These are phyloP conservation scores for Coniochaeta pulveracea DNA, from an alignment of 2,329 filamentous ascomycete species.

Conservation along the genomic window DNA sequence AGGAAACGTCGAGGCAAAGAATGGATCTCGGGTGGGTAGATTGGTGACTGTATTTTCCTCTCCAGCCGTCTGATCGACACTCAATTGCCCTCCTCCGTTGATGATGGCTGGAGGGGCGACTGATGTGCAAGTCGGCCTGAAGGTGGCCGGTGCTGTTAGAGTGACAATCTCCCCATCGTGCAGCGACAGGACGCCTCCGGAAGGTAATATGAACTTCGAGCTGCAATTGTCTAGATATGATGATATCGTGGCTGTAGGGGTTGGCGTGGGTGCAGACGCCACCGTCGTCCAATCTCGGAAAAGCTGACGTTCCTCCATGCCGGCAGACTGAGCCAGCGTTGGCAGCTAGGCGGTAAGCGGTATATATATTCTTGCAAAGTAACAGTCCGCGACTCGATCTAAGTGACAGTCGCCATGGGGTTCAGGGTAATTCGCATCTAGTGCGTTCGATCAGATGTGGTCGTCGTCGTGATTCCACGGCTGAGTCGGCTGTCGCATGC, in stretches of 20 bases:
- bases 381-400: conserved; percentile 12
- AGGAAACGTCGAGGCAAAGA: conserved; percentile 87
- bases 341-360: too few relatives aligned
- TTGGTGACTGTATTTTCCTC: conserved; percentile 9
- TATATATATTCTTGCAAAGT: too few relatives aligned
- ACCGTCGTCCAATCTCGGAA: conserved; percentile 9
- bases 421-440: background rate
- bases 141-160: conserved; percentile 47
- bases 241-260: too few relatives aligned
- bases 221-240: conserved; percentile 12
- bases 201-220: conserved; percentile 11
- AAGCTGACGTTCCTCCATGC: conserved; percentile 15
- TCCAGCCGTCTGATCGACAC: conserved; percentile 14
- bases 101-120: conserved; percentile 27
- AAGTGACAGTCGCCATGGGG: conserved; percentile 16
- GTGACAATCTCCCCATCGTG: conserved; percentile 38
- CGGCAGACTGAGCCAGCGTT: conserved; percentile 8
- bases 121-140: conserved; percentile 43
- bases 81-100: conserved; percentile 23
- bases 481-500: too few relatives aligned
- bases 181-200: conserved; percentile 14
- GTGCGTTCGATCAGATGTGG: too few relatives aligned
- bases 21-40: conserved; percentile 58
- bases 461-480: too few relatives aligned
- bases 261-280: conserved; percentile 9